Evolutionary conservation across 208 protist species (phyloP).

Genomic region (Trypanosoma scelopori): DNA sequence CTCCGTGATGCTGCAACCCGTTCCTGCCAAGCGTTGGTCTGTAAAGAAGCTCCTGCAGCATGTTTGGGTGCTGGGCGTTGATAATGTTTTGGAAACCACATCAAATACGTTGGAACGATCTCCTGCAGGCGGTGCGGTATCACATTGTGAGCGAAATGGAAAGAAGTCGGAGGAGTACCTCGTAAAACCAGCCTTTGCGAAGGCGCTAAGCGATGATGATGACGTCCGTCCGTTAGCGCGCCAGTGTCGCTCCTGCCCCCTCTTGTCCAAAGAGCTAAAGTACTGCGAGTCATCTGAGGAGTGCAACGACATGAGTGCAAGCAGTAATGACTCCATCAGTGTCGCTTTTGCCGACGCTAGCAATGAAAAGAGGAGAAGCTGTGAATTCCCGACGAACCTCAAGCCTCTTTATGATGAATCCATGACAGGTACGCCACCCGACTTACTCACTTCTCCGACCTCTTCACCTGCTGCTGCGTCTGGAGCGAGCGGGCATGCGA

Average conservation of each 20-base stretch:
- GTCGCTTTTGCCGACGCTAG: not conserved
- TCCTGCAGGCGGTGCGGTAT: not conserved
- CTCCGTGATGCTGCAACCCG: slow-evolving; percentile 68
- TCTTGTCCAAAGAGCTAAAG: not conserved
- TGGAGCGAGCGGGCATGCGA: not conserved
- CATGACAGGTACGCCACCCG: not conserved
- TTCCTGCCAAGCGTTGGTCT: slow-evolving; percentile 71
- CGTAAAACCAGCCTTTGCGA: slow-evolving; percentile 14
- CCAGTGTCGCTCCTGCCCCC: slow-evolving; percentile 25
- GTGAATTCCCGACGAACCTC: too few species aligned
- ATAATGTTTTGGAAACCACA: not conserved
- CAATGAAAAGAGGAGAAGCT: not conserved
- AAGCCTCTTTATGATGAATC: not conserved
- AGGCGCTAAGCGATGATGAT: slow-evolving; percentile 19
- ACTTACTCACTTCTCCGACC: not conserved
- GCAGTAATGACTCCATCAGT: not conserved
- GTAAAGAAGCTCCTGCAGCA: slow-evolving; percentile 77
- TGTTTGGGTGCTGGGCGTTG: slow-evolving; percentile 51
- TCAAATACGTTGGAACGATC: not conserved
- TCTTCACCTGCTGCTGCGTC: not conserved
- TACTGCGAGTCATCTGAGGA: not conserved
- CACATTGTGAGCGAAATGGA: not conserved
- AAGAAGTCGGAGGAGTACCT: not conserved
- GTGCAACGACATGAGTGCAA: not conserved
- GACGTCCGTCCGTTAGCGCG: slow-evolving; percentile 1